Evolutionary conservation across 495 filamentous ascomycete genomes (phyloP).

Genomic region (Poronia punctata): DNA sequence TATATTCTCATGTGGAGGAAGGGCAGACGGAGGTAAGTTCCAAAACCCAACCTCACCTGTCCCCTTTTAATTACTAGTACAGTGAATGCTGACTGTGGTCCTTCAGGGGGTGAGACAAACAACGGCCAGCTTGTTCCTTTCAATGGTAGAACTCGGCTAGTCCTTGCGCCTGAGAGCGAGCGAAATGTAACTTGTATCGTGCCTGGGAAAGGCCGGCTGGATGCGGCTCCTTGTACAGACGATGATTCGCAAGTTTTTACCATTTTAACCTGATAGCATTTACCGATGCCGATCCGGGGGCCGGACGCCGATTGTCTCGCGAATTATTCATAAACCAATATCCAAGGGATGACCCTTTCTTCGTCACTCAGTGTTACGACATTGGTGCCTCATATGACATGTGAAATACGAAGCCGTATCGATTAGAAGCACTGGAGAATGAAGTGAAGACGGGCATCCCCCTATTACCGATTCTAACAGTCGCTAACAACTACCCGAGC

Average conservation of each 20-base stretch:
- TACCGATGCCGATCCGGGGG: not conserved
- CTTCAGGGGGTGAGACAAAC: slow-evolving; percentile 35
- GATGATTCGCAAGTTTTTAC: slow-evolving; percentile 40
- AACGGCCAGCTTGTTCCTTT: slow-evolving; percentile 37
- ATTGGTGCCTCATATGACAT: too few relatives aligned
- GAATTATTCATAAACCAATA: too few relatives aligned
- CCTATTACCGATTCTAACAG: too few relatives aligned
- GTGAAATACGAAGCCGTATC: too few relatives aligned
- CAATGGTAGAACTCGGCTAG: slow-evolving; percentile 30
- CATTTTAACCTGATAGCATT: slow-evolving; percentile 26
- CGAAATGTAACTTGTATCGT: slow-evolving; percentile 36
- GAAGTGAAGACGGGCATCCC: too few relatives aligned
- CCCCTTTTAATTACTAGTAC: not conserved
- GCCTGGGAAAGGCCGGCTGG: slow-evolving; percentile 31
- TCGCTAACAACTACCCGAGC: too few relatives aligned
- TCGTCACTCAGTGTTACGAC: too few relatives aligned
- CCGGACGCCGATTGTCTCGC: too few relatives aligned
- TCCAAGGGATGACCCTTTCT: too few relatives aligned
- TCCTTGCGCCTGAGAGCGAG: slow-evolving; percentile 36
- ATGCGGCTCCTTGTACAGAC: slow-evolving; percentile 33
- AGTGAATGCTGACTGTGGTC: slow-evolving; percentile 8
- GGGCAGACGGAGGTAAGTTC: slow-evolving; percentile 41
- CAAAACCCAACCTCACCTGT: too few relatives aligned
- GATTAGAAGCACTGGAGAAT: too few relatives aligned
- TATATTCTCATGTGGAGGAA: slow-evolving; percentile 47